Percentiles rank a stretch among this genome's conserved stretches.
phyloP scores from a whole-genome alignment of 768 basidiomycete genomes.

The Podaxis rugospora region DNA sequence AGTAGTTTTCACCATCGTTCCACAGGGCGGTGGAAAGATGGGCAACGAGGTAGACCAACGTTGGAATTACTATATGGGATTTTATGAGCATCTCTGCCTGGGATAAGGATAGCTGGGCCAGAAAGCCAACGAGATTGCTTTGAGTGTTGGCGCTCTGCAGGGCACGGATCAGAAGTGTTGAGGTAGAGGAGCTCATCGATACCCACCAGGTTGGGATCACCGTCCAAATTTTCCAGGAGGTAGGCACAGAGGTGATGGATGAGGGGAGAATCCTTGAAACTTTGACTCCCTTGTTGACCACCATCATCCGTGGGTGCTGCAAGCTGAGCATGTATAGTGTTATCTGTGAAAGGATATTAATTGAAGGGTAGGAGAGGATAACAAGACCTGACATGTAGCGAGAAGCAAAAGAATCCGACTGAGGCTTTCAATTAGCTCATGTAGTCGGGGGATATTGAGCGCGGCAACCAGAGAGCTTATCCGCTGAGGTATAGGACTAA shows the following conservation, averaged over 20 bases:
- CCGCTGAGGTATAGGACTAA: conserved; percentile 33
- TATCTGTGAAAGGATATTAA: conserved; percentile 28
- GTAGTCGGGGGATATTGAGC: conserved; percentile 46
- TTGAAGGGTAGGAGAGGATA: neutral
- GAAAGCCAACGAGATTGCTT: conserved; percentile 35
- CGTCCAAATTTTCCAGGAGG: conserved; percentile 37
- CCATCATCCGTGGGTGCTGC: conserved; percentile 20
- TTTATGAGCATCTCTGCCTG: conserved; percentile 31
- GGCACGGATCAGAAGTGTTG: neutral
- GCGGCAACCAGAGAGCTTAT: conserved; percentile 41
- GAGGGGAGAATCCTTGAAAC: conserved; percentile 29
- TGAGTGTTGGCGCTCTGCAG: conserved; percentile 15
- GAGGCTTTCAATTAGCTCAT: conserved; percentile 43
- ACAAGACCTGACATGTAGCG: conserved; percentile 44
- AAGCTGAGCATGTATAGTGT: conserved; percentile 37
- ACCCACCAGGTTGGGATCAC: conserved; percentile 35
- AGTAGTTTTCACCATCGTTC: conserved; percentile 49
- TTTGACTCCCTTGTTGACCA: conserved; percentile 14
- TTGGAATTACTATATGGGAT: conserved; percentile 58
- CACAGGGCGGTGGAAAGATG: conserved; percentile 54
- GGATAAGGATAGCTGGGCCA: conserved; percentile 36
- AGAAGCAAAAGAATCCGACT: conserved; percentile 50
- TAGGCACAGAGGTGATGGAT: conserved; percentile 46
- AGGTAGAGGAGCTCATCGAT: neutral
- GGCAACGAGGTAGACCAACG: conserved; percentile 53